Evolutionary conservation across 2,329 filamentous ascomycete species (phyloP).

Genomic region (Diaporthe eres): DNA sequence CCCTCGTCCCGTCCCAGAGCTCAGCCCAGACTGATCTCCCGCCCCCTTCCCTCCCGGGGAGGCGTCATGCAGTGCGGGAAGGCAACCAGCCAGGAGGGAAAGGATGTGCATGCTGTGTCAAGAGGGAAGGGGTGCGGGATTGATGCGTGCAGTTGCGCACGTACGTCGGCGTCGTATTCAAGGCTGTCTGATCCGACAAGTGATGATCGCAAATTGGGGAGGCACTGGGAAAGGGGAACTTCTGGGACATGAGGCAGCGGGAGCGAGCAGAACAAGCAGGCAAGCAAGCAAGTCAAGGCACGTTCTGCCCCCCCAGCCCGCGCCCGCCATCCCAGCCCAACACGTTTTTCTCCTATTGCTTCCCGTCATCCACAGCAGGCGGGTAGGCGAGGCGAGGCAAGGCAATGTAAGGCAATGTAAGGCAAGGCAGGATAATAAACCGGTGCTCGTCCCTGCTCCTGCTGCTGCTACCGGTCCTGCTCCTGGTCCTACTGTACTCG

Average conservation of each 20-base stretch:
- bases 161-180: conserved; percentile 27
- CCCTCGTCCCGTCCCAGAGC: conserved; percentile 27
- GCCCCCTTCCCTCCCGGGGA: conserved; percentile 7
- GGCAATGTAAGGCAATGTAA: conserved; percentile 21
- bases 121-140: conserved; percentile 2
- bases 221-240: neutral
- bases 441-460: neutral
- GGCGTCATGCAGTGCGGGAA: conserved; percentile 33
- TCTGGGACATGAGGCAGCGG: neutral
- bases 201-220: neutral
- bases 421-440: conserved; percentile 1
- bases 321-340: conserved; percentile 27
- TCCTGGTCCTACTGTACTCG: neutral
- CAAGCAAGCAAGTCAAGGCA: neutral
- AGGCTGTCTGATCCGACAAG: conserved; percentile 35
- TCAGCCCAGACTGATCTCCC: conserved; percentile 23
- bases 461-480: neutral
- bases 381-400: conserved; percentile 33
- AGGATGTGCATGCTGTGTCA: conserved; percentile 23
- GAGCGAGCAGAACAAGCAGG: neutral
- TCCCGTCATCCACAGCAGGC: conserved; percentile 40
- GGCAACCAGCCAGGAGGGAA: conserved; percentile 22
- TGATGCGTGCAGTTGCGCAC: conserved; percentile 18
- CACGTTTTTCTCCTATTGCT: conserved; percentile 29
- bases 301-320: neutral